Base-by-base conservation (phyloP, 768 basidiomycete species). In the Pisolithus orientalis region DNA sequence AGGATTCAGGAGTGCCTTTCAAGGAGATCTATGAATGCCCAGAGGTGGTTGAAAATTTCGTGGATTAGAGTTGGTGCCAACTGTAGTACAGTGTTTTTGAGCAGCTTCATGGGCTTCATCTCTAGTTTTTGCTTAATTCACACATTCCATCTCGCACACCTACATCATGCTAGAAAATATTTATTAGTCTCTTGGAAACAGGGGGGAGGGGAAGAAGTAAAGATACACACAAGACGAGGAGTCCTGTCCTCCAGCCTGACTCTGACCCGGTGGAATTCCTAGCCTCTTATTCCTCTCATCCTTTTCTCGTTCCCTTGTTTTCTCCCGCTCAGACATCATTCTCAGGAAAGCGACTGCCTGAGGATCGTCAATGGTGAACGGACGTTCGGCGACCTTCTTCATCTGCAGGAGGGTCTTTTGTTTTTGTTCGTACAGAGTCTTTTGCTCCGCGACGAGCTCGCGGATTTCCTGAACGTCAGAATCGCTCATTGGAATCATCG, bases 401-500 rank as follows among this genome's bases (percentile, higher is more conserved):
- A 78, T 73, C 47, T 73, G 77, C 39, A 64, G 51, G 52, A 77
- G 64, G 44, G 73, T 64, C 47, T 68, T 69, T 57, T 78, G 75
- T 21, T 75, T 71, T 28, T 65, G 63, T 1, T 70, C 64, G 14
- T 65, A 64, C 5, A 77, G 74, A 7, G 68, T 60, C 55, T 75
- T 79, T 54, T 80, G 77, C 57, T 77, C 70, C 4, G 80, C 60
- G 17, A 77, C 72, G 61, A 84, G 66, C 46, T 84, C 80, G 39
- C 87, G 81, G 39, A 90, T 73, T 55, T 89, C 87, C 70, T 90
- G 85, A 28, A 92, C 84, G 64, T 91, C 90, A 21, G 75, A 66
- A 65, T 90, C 88, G 54, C 74, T 80, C 80, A 92, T 82, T 28
- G 77, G 79, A 57, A 92, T 86, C 51, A 86, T 75, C 1, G 89